Evolutionary conservation across 169 alveolate species (phyloP), one percentile per base, ranked within the genome.

Genomic region (Cryptosporidium xiaoi): DNA sequence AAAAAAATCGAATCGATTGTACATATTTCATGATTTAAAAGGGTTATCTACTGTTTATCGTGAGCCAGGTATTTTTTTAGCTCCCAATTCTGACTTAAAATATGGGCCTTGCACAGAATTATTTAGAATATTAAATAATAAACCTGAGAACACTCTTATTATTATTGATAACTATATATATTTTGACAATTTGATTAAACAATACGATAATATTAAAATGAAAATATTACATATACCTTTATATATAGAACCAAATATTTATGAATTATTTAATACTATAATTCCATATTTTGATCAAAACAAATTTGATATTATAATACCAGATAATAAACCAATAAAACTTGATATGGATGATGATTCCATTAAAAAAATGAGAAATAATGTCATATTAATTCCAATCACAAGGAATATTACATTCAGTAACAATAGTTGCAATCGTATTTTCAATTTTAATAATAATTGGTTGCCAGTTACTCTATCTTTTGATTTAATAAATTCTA

Each of bases 31-130:
- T 29, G 64, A 68, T 6, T 29, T 62, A 16, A 62, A 62, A 55
- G 87, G 64, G 40, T 27, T 77, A 34, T 77, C 87, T 24, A 60
- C 71, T n/a, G 87, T 77, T 34, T 77, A 77, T 62, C 58, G 87
- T 29, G 87, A 77, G n/a, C 87, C 87, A 31, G 87, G 77, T 31
- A 60, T 77, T 20, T 77, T 77, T 60, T 44, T 77, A 27, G 87
- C 71, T 58, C 15, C 77, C 18, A 60, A 56, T 18, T 58, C 77
- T 44, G 51, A 77, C 40, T 13, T 77, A 16, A 77, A 62, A 40
- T 77, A 58, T 77, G 87, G 87, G 18, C 87, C 87, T 34, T 56
- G 87, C 10, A 46, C 15, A 15, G 71, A 62, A 16, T 27, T 77
- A 20, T 77, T 58, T 48, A 77, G 48, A 15, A 44, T 34, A 29